Percentiles rank a stretch among this genome's conserved stretches.
Conservation (phyloP, 257 asterid genomes). For the Ehretia macrophylla region DNA sequence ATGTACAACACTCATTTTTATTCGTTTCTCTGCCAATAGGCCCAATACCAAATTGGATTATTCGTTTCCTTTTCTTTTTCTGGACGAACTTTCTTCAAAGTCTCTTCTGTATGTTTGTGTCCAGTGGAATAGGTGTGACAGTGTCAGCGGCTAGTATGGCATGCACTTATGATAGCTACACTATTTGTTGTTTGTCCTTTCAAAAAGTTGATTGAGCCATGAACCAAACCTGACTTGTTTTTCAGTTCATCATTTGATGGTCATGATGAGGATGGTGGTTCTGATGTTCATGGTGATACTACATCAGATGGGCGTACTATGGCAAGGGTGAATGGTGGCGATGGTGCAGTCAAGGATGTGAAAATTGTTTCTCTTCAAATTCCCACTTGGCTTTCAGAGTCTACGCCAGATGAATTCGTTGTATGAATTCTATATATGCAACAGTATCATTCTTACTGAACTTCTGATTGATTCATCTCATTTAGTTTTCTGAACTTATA, state of each 20-base stretch:
- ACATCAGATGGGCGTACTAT: slow-evolving; percentile 39
- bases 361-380: slow-evolving; percentile 55
- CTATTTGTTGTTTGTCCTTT: not conserved
- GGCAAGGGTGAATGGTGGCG: slow-evolving; percentile 58
- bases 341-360: slow-evolving; percentile 43
- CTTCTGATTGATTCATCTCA: slow-evolving; percentile 17
- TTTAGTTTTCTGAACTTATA: slow-evolving; percentile 19
- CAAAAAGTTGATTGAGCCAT: not conserved
- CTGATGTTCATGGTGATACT: slow-evolving; percentile 55
- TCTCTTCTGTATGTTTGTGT: too few species aligned
- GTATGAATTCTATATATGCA: slow-evolving; percentile 55
- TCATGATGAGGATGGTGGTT: slow-evolving; percentile 63
- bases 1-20: too few species aligned
- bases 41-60: too few species aligned
- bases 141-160: too few species aligned
- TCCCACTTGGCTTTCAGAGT: slow-evolving; percentile 85
- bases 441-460: slow-evolving; percentile 18
- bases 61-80: too few species aligned
- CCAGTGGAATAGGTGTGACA: too few species aligned
- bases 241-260: slow-evolving; percentile 72
- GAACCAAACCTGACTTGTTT: slow-evolving; percentile 19
- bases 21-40: too few species aligned
- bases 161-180: too few species aligned
- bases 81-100: too few species aligned
- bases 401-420: slow-evolving; percentile 96